phyloP scores from a whole-genome alignment of 164 flowering plant species.

The Akebia trifoliata region DNA sequence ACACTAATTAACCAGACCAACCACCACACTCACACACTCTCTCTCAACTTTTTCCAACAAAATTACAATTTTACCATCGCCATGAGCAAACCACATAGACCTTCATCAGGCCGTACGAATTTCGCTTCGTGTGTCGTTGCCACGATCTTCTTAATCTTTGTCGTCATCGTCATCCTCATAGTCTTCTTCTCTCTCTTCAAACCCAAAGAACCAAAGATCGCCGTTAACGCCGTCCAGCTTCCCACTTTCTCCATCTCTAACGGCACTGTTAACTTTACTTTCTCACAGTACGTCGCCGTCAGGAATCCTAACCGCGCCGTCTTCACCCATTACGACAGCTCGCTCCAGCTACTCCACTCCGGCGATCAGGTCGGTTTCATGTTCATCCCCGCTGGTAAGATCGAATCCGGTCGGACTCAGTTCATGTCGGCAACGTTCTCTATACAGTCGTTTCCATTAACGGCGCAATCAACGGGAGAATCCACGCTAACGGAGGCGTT shows the following conservation, averaged over 20 bases:
- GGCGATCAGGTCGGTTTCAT: slow-evolving; percentile 76
- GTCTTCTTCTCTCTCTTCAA: slow-evolving; percentile 81
- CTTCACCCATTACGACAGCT: slow-evolving; percentile 83
- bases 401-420: slow-evolving; percentile 57
- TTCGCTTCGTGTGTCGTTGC: slow-evolving; percentile 87
- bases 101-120: slow-evolving; percentile 31
- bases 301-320: slow-evolving; percentile 68
- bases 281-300: slow-evolving; percentile 77
- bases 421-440: slow-evolving; percentile 81
- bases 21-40: background rate
- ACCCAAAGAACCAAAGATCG: slow-evolving; percentile 63
- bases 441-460: slow-evolving; percentile 60
- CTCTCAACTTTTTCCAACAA: background rate
- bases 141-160: slow-evolving; percentile 58
- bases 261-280: slow-evolving; percentile 78
- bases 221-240: slow-evolving; percentile 65
- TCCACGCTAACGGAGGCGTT: slow-evolving; percentile 4
- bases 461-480: background rate
- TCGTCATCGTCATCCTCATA: slow-evolving; percentile 48
- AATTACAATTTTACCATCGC: background rate
- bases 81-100: slow-evolving; percentile 9
- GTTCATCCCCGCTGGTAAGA: slow-evolving; percentile 89
- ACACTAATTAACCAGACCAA: background rate
- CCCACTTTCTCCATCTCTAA: slow-evolving; percentile 67
- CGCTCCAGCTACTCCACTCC: slow-evolving; percentile 71